Conservation (phyloP, 2,329 filamentous ascomycete species). For the Penicillium sumatraense region DNA sequence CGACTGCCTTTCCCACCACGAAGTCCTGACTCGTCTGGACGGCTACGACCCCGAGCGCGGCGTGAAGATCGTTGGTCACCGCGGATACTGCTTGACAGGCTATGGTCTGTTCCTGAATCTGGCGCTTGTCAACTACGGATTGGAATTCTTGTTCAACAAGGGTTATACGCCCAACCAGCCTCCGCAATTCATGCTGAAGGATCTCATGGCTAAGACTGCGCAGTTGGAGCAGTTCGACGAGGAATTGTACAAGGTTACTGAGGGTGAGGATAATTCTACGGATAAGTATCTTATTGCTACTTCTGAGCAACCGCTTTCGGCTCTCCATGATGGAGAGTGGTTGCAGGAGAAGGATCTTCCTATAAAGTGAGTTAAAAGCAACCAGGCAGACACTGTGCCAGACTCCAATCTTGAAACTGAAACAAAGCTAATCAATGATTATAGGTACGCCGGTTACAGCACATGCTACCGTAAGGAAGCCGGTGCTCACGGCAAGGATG, state of each 20-base stretch:
- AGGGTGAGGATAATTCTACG: slow-evolving; percentile 80
- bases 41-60: slow-evolving; percentile 93
- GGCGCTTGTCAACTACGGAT: slow-evolving; percentile 91
- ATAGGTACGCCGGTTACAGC: slow-evolving; percentile 79
- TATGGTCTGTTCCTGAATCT: slow-evolving; percentile 93
- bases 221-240: slow-evolving; percentile 98
- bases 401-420: too few species aligned
- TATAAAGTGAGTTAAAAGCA: slow-evolving; percentile 75
- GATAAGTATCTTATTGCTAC: slow-evolving; percentile 87
- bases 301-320: slow-evolving; percentile 92
- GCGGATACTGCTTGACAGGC: slow-evolving; percentile 88
- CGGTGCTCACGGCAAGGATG: slow-evolving; percentile 86
- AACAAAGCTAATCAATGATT: too few species aligned
- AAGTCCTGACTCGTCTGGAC: slow-evolving; percentile 84
- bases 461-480: slow-evolving; percentile 97
- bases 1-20: slow-evolving; percentile 85
- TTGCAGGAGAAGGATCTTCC: slow-evolving; percentile 81
- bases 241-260: slow-evolving; percentile 92
- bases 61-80: slow-evolving; percentile 91
- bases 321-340: slow-evolving; percentile 93
- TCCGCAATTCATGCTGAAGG: slow-evolving; percentile 91
- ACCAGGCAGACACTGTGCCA: too few species aligned
- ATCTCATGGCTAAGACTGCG: slow-evolving; percentile 97
- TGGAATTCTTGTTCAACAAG: slow-evolving; percentile 82
- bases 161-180: slow-evolving; percentile 84